These are phyloP conservation scores for Phytophthora melonis DNA, from an alignment of 352 stramenopile species.

Conservation along the genomic window DNA sequence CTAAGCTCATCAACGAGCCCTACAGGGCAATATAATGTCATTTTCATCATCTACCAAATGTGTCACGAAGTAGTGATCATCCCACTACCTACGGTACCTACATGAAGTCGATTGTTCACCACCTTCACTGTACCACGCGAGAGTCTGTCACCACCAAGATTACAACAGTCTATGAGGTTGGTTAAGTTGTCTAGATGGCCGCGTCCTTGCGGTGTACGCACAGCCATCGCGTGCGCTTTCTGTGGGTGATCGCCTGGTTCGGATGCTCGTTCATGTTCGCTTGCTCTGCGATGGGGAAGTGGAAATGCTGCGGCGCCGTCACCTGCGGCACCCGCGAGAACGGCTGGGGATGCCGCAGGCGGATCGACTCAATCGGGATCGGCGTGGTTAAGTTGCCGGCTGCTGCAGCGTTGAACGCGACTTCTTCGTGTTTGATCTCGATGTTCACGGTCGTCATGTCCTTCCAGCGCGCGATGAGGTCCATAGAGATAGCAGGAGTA, in stretches of 20 bases:
- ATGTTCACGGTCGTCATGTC: slow-evolving; percentile 79
- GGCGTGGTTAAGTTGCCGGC: slow-evolving; percentile 20
- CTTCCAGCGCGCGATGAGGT: slow-evolving; percentile 80
- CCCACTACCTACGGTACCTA: too few relatives aligned
- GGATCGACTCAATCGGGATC: slow-evolving; percentile 66
- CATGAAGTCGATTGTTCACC: too few relatives aligned
- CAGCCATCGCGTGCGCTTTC: slow-evolving; percentile 53
- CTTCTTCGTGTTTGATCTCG: slow-evolving; percentile 75
- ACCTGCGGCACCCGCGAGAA: slow-evolving; percentile 79
- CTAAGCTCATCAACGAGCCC: slow-evolving; percentile 5
- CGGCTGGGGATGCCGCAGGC: slow-evolving; percentile 63
- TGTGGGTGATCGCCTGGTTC: slow-evolving; percentile 31
- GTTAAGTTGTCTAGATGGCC: slow-evolving; percentile 19
- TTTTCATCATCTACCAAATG: not conserved
- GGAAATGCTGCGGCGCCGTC: slow-evolving; percentile 51
- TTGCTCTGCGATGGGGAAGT: slow-evolving; percentile 62
- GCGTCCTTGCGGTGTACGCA: slow-evolving; percentile 37
- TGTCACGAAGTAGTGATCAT: slow-evolving; percentile 2
- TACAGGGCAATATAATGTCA: slow-evolving; percentile 4
- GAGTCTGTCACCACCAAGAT: not conserved
- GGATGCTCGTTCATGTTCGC: slow-evolving; percentile 34
- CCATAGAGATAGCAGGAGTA: slow-evolving; percentile 58
- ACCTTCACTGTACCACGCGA: not conserved
- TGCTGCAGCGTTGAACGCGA: slow-evolving; percentile 13
- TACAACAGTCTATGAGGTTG: slow-evolving; percentile 7